Evolutionary conservation across 345 rosid genomes (phyloP), one percentile per base, ranked within the genome.

Genomic region (Carallia pectinifolia): DNA sequence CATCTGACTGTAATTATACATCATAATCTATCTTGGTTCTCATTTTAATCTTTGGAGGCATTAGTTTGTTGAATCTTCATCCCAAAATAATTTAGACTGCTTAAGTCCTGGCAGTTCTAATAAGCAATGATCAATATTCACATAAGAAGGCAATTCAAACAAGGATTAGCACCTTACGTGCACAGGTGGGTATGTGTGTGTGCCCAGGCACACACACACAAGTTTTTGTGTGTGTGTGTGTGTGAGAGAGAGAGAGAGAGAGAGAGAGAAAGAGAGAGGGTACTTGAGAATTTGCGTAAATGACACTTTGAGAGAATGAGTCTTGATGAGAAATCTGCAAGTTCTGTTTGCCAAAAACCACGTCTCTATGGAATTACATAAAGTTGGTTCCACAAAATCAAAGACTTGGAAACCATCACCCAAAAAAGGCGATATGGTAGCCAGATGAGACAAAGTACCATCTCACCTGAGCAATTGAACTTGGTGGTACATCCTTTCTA

Each of bases 391-490:
- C 10, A 27, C 13, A 30, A 30, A 58, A 58, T 29, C 33, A 54
- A 16, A n/a, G 31, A 54, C 30, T 54, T 4, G 15, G 15, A 48
- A 5, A 23, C 10, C 55, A 29, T 6, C n/a, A 58, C 12, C 48
- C 10, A 40, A 40, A 12, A 40, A 33, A 27, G 7, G 12, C 1
- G n/a, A 61, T 0, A 64, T 29, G 27, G 40, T 59, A 23, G 30
- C 6, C 33, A 12, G 39, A 68, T 6, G 10, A 37, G 40, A 3
- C 23, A 23, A 53, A 58, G 33, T 27, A 50, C 56, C 17, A 47
- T 52, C 61, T 6, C 69, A 87, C 97, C 91, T 88, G 97, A 38
- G 76, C 68, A 69, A 81, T 84, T 67, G 81, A 82, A 81, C 72
- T 82, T 27, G 76, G 79, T 64, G 81, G 90, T 34, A 60, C 84